Base-by-base conservation (phyloP, 345 rosid genomes). In the Ceriops decandra region DNA sequence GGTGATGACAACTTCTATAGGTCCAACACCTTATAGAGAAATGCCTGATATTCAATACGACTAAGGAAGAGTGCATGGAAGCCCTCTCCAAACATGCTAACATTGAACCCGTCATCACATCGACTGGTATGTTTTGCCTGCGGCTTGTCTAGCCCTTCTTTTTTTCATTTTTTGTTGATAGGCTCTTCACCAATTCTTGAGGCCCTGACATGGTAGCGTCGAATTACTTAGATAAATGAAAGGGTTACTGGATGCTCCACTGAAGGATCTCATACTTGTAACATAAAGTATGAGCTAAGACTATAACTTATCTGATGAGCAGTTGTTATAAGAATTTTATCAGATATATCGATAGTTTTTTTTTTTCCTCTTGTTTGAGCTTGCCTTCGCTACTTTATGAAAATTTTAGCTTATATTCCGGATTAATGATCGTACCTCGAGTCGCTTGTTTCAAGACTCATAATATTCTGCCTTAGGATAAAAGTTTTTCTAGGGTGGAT, bases 11-110 rank as follows among this genome's bases (percentile, higher is more conserved):
- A 4, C 0, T 61, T 81, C 56, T 73, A 61, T 71, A 91, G 97
- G 92, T 93, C 82, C 98, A 93, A 70, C 92, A 90, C 73, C 79
- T 93, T 86, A 93, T 90, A 64, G 98, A 93, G 82, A 93, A 89
- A 79, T 93, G 98, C 71, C 72, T 93, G 82, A 88, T 89, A 86
- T 93, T 88, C 72, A 79, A 81, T 60, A 89, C 91, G 97, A 83
- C 83, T 31, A 93, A 88, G 81, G 95, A 91, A 73, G 98, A 93
- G 75, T 91, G 98, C 92, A 82, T 89, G 78, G 95, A 91, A 84
- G 96, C 97, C 62, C 96, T 93, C 64, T 84, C 89, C 28, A 93
- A 85, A 74, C 90, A 89, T 89, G 98, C 98, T 68, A 78, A 90
- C n/a, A 91, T 93, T 78, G 76, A 83, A 66, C 96, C 96, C 67